Evolutionary conservation across 2,329 filamentous ascomycete genomes (phyloP), one percentile per base, ranked within the genome.

Genomic region (Neobulgaria alba): DNA sequence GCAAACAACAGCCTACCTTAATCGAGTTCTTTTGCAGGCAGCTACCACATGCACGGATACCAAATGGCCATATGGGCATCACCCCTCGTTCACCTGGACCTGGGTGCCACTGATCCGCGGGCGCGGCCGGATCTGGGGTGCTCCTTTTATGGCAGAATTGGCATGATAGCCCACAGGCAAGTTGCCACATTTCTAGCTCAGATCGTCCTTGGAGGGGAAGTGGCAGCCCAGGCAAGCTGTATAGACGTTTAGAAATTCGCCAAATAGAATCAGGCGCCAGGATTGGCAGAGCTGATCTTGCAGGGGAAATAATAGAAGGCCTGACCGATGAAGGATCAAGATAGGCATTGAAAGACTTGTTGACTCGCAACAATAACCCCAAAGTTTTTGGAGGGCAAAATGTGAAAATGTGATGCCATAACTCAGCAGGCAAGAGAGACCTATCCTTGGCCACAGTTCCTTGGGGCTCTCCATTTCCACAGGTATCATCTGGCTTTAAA

Each of bases 131-230:
- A 50, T 29, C 45, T 46, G 43, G 39, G 46, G 55, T 40, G 32
- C 36, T 49, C 46, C 47, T 56, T 59, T 67, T 74, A 39, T 63
- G 65, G 61, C 86, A 92, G 50, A 79, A 76, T 55, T 89, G 79
- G 60, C 86, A 93, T 40, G 57, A 62, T 20, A 57, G 65, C 35
- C 75, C 72, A 59, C 76, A 79, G 26, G 77, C 68, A 37, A 92
- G 65, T 54, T 73, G 75, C 75, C 85, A 87, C 83, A 89, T 89
- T 31, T 81, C 74, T 49, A 85, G 66, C 61, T 92, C 85, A 31
- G 75, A 74, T 57, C 72, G 74, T 43, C 69, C 72, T 38, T 67
- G 64, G 36, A 90, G 67, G 19, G 85, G 85, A 41, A 71, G 69
- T 34, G 85, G 85, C 66, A 88, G 76, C 50, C 72, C 72, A 18